Base-by-base conservation (phyloP, 2,329 filamentous ascomycete species). In the Arthroderma sp. region DNA sequence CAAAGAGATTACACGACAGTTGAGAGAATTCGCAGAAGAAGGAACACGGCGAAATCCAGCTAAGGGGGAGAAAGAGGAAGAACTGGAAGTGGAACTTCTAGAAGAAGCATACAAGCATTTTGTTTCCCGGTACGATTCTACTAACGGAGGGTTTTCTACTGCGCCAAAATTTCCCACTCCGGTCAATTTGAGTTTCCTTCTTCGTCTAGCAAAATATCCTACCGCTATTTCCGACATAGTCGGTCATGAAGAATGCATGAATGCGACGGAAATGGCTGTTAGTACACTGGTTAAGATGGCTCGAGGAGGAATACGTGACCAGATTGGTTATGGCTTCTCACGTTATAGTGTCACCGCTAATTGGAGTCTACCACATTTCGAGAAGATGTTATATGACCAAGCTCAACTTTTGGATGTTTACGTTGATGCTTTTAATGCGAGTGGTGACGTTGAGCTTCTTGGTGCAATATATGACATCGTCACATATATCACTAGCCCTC, bases 351-450 rank as follows among this genome's bases (percentile, higher is more conserved):
- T 94, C 5, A 96, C 89, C 0, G 70, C 79, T 9, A 85, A 96
- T 64, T 98, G 91, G 91, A 85, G 83, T 50, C 69, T 96, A 39
- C 91, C 91, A 7, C 88, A 94, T 61, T 98, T 96, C 55, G 91
- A 98, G 68, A 96, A 96, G 69, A 87, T 96, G 75, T 75, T 95
- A 6, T 87, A 86, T 44, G 91, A 96, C 58, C 94, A 98, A 56
- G 82, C 85, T 0, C 82, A 95, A 53, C 72, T 96, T 1, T 68
- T 98, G 2, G 75, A 81, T 27, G 72, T 91, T 5, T 96, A 91
- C 55, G 72, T 94, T 5, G 87, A 95, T 56, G 88, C 85, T 0
- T 96, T 88, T 71, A 72, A 86, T 9, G 66, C 80, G 28, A 78
- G 74, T 0, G 72, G 74, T 41, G 73, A 82, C 7, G 72, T 76